Conservation (phyloP, 257 asterid genomes). For the Schizonepeta tenuifolia region DNA sequence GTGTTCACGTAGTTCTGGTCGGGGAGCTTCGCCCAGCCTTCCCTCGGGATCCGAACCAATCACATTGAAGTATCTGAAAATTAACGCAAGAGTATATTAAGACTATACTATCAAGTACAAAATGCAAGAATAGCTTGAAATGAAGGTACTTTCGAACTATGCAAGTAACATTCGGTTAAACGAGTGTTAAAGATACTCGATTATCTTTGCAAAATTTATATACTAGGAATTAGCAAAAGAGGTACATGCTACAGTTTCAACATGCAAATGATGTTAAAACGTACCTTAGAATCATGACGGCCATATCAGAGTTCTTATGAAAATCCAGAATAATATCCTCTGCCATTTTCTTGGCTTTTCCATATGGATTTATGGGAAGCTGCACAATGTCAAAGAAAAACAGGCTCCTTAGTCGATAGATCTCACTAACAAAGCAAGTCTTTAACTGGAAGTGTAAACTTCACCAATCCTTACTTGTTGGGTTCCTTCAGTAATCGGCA, state of each 20-base stretch:
- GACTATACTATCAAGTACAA: neutral
- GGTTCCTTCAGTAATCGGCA: conserved; percentile 88
- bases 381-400: conserved; percentile 39
- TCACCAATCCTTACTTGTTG: conserved; percentile 55
- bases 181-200: neutral
- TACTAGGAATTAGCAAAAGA: neutral
- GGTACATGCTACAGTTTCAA: neutral
- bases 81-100: neutral
- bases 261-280: neutral
- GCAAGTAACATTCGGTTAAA: no score
- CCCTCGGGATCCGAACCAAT: conserved; percentile 96
- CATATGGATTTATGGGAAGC: conserved; percentile 93
- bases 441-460: conserved; percentile 3
- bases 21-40: conserved; percentile 96
- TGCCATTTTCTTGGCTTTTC: conserved; percentile 98
- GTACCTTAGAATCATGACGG: conserved; percentile 91
- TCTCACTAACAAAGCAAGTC: conserved; percentile 21
- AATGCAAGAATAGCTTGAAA: no score
- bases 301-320: conserved; percentile 85
- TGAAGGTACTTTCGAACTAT: no score
- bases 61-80: conserved; percentile 85
- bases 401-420: neutral
- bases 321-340: conserved; percentile 93
- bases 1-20: conserved; percentile 87
- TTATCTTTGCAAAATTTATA: neutral